phyloP scores from a whole-genome alignment of 2,329 filamentous ascomycete genomes.

The Penicillium digitatum region DNA sequence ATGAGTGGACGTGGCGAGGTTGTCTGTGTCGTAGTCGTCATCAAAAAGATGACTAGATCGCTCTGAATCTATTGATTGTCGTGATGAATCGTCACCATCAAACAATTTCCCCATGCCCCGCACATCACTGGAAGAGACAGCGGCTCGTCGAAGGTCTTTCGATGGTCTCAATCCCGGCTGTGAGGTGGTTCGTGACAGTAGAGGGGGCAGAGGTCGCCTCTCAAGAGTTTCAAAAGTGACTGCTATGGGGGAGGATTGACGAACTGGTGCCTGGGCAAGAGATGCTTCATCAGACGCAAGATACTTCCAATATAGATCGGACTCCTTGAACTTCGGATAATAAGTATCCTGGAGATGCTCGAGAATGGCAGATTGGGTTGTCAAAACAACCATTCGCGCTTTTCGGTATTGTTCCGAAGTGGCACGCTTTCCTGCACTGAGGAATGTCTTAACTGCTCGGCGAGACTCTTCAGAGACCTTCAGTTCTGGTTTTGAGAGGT shows the following conservation, averaged over 20 bases:
- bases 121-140: conserved; percentile 59
- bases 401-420: conserved; percentile 76
- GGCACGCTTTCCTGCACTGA: conserved; percentile 71
- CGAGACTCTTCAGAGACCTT: conserved; percentile 68
- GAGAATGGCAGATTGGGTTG: conserved; percentile 75
- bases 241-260: conserved; percentile 16
- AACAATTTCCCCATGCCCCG: conserved; percentile 46
- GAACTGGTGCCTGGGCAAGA: conserved; percentile 22
- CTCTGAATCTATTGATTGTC: conserved; percentile 69
- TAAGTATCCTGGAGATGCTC: conserved; percentile 78
- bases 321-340: conserved; percentile 82
- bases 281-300: conserved; percentile 73
- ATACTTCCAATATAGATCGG: conserved; percentile 94
- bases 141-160: conserved; percentile 56
- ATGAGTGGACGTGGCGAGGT: conserved; percentile 70
- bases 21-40: conserved; percentile 69
- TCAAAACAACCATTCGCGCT: conserved; percentile 75
- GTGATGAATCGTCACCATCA: conserved; percentile 46
- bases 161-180: conserved; percentile 41
- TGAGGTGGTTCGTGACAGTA: conserved; percentile 47
- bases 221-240: conserved; percentile 30
- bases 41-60: conserved; percentile 65
- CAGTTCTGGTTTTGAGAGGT: conserved; percentile 76
- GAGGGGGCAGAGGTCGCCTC: conserved; percentile 42
- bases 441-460: conserved; percentile 68